A percentile compares a stretch with the other conserved stretches of the same genome.
phyloP scores from a whole-genome alignment of 2,329 filamentous ascomycete species.

The Bipolaris cookei region DNA sequence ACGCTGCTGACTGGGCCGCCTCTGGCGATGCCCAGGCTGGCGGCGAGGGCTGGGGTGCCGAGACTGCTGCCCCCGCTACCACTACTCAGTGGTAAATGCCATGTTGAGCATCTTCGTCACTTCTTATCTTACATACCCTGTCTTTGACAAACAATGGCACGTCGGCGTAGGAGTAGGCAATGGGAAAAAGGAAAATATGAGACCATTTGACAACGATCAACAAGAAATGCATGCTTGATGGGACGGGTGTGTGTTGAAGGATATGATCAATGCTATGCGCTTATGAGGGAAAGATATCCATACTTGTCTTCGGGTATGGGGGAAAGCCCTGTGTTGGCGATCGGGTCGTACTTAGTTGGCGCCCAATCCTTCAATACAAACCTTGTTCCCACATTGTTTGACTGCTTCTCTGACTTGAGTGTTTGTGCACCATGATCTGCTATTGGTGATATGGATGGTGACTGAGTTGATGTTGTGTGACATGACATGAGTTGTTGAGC shows the following conservation, averaged over 20 bases:
- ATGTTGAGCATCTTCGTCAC: conserved; percentile 20
- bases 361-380: conserved; percentile 57
- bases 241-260: conserved; percentile 23
- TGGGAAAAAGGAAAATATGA: conserved; percentile 29
- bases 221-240: conserved; percentile 20
- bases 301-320: conserved; percentile 60
- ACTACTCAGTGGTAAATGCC: conserved; percentile 55
- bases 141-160: conserved; percentile 37
- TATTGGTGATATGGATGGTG: not conserved
- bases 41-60: conserved; percentile 60
- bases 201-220: conserved; percentile 26
- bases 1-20: conserved; percentile 72
- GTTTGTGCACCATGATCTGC: not conserved
- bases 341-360: conserved; percentile 86
- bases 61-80: conserved; percentile 44
- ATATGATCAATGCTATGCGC: conserved; percentile 64
- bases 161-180: conserved; percentile 42
- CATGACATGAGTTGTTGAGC: not conserved
- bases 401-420: not conserved
- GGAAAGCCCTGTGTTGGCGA: conserved; percentile 98
- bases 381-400: conserved; percentile 14
- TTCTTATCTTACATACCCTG: conserved; percentile 42
- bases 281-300: conserved; percentile 99
- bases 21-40: conserved; percentile 56
- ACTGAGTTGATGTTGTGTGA: too few species aligned